These are phyloP conservation scores for Dendryphion nanum DNA, from an alignment of 2,329 filamentous ascomycete genomes.

Conservation along the genomic window DNA sequence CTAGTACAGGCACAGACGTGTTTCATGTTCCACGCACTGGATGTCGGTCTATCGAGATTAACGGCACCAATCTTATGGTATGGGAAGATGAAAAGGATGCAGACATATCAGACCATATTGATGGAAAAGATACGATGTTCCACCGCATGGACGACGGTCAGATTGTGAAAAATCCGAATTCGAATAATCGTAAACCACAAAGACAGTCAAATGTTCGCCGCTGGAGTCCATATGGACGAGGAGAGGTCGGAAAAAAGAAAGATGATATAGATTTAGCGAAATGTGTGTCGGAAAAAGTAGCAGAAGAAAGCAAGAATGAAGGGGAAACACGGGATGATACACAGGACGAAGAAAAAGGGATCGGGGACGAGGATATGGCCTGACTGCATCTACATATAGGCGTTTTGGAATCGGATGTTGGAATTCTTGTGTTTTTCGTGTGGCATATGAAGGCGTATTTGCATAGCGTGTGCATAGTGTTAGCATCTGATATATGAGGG, in stretches of 20 bases:
- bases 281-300: conserved; percentile 22
- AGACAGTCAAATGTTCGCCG: conserved; percentile 23
- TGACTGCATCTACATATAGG: too few relatives aligned
- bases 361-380: background rate
- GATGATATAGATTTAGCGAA: conserved; percentile 15
- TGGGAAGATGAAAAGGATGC: conserved; percentile 41
- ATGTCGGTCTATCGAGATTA: conserved; percentile 35
- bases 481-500: too few relatives aligned
- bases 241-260: conserved; percentile 30
- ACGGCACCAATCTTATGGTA: conserved; percentile 39
- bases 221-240: conserved; percentile 34
- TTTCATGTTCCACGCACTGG: conserved; percentile 41
- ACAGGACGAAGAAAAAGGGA: background rate
- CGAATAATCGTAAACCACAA: conserved; percentile 30
- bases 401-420: too few relatives aligned
- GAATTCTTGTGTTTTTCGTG: too few relatives aligned
- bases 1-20: conserved; percentile 14
- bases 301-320: conserved; percentile 11
- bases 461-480: too few relatives aligned
- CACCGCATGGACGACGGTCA: conserved; percentile 39
- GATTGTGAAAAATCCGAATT: conserved; percentile 36
- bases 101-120: conserved; percentile 39
- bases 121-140: conserved; percentile 34
- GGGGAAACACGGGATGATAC: background rate
- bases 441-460: too few relatives aligned